Percentiles rank a stretch among this genome's conserved stretches.
phyloP scores from a whole-genome alignment of 331 rosid genomes.

The Quercus tomentella region DNA sequence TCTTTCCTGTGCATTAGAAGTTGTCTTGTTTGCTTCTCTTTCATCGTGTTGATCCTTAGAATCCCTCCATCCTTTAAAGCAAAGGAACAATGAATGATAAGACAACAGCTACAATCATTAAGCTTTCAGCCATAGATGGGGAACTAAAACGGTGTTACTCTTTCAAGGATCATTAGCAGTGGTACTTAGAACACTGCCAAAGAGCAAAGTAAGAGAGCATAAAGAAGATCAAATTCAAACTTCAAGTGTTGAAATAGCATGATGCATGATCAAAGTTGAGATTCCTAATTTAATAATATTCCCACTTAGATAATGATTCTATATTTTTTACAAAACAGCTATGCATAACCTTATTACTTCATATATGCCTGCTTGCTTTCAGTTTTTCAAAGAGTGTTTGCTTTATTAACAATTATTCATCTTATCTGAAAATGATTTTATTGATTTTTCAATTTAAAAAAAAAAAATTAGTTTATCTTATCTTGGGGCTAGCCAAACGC shows the following conservation, averaged over 20 bases:
- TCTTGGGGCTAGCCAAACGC: neutral
- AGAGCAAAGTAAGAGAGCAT: conserved; percentile 5
- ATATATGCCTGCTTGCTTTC: no score
- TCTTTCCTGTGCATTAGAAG: conserved; percentile 39
- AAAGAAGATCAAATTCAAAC: neutral
- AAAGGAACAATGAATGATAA: neutral
- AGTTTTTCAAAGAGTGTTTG: neutral
- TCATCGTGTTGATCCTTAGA: conserved; percentile 40
- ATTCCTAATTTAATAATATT: neutral
- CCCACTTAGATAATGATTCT: neutral
- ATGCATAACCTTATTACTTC: no score
- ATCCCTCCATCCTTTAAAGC: conserved; percentile 60
- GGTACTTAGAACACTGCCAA: neutral
- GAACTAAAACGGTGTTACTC: neutral
- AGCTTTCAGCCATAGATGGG: neutral
- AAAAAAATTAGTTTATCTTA: neutral
- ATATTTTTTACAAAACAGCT: neutral
- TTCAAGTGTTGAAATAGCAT: neutral
- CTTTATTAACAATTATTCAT: neutral
- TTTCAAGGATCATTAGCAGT: neutral
- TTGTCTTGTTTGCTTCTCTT: conserved; percentile 32
- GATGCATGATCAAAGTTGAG: neutral
- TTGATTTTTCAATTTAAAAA: neutral
- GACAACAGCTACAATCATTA: neutral
- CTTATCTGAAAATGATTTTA: neutral